phyloP scores from a whole-genome alignment of 768 basidiomycete species.

The Suillus americanus region DNA sequence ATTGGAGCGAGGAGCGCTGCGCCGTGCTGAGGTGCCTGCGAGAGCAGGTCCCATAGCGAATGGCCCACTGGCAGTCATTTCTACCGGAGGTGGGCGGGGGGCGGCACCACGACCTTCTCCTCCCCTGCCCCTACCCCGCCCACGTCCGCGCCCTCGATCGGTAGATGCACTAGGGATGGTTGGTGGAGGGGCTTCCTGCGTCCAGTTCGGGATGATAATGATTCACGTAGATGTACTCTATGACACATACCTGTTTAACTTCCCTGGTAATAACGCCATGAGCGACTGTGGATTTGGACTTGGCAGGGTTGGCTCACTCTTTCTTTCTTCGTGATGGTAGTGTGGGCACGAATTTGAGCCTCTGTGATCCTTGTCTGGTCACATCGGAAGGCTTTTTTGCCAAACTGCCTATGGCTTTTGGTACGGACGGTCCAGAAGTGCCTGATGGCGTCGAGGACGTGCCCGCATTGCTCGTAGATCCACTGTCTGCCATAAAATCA shows the following conservation, averaged over 20 bases:
- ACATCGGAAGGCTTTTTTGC: slow-evolving; percentile 71
- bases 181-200: slow-evolving; percentile 48
- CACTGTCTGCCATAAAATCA: slow-evolving; percentile 8
- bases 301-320: slow-evolving; percentile 43
- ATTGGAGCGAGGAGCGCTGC: slow-evolving; percentile 54
- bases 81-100: slow-evolving; percentile 48
- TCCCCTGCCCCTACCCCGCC: slow-evolving; percentile 52
- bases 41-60: slow-evolving; percentile 85
- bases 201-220: slow-evolving; percentile 9
- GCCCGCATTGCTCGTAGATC: background rate
- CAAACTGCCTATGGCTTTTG: slow-evolving; percentile 75
- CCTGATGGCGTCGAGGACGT: slow-evolving; percentile 10
- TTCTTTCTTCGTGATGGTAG: slow-evolving; percentile 76
- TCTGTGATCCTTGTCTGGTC: slow-evolving; percentile 72
- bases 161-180: slow-evolving; percentile 33
- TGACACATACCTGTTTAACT: slow-evolving; percentile 56
- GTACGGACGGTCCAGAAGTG: slow-evolving; percentile 21
- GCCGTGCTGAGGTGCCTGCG: slow-evolving; percentile 52
- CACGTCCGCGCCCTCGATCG: slow-evolving; percentile 47
- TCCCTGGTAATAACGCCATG: slow-evolving; percentile 43
- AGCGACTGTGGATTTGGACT: slow-evolving; percentile 11
- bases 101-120: slow-evolving; percentile 47
- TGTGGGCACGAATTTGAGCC: slow-evolving; percentile 79
- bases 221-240: background rate
- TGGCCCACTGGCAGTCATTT: slow-evolving; percentile 86